Evolutionary conservation across 768 basidiomycete species (phyloP).

Genomic region (Termitomyces sp.): DNA sequence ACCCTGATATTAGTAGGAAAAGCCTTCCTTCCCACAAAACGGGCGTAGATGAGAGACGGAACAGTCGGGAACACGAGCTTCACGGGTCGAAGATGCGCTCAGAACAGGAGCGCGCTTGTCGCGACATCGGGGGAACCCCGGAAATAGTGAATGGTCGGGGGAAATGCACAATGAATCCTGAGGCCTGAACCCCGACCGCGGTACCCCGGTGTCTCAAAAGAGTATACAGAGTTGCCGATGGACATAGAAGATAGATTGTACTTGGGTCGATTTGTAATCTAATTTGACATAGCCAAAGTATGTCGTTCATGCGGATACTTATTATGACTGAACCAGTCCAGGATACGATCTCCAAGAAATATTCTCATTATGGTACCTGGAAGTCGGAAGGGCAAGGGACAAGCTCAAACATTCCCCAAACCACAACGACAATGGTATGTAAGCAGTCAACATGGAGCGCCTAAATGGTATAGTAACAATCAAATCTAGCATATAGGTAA

Average conservation of each 20-base stretch:
- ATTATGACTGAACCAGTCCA: not conserved
- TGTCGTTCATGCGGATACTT: too few relatives aligned
- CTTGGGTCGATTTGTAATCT: not conserved
- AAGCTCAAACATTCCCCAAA: not conserved
- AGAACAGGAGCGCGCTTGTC: not conserved
- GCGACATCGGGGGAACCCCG: not conserved
- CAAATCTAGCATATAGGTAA: not conserved
- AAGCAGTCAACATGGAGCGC: not conserved
- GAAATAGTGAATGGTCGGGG: not conserved
- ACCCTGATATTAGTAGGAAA: not conserved
- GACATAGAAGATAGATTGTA: not conserved
- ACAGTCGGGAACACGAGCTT: not conserved
- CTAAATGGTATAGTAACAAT: conserved; percentile 5
- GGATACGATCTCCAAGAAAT: not conserved
- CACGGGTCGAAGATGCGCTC: not conserved
- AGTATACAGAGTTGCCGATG: not conserved
- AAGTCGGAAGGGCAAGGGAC: not conserved
- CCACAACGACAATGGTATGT: not conserved
- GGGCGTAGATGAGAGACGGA: not conserved
- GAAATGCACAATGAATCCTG: not conserved
- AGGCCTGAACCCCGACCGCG: not conserved
- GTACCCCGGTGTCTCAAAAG: not conserved
- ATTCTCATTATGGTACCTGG: not conserved
- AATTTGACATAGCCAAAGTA: not conserved
- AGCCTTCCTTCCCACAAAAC: not conserved